Conservation (phyloP, 495 filamentous ascomycete species). For the Aspergillus nidulans region DNA sequence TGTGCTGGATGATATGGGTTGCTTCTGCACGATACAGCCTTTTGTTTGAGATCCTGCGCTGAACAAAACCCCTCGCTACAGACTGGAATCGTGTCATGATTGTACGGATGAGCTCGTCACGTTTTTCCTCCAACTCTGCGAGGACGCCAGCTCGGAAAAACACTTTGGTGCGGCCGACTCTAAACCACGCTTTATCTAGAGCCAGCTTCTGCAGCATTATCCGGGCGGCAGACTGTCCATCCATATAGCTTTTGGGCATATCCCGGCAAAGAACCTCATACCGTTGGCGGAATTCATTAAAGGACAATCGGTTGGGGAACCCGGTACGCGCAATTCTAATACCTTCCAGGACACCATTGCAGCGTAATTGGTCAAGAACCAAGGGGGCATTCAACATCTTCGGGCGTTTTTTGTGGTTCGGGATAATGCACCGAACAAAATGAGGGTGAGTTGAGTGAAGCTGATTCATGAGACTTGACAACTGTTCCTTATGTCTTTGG, state of each 20-base stretch:
- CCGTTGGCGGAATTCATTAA: slow-evolving; percentile 89
- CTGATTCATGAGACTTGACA: slow-evolving; percentile 92
- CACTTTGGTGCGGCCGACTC: slow-evolving; percentile 93
- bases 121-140: slow-evolving; percentile 92
- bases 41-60: slow-evolving; percentile 84
- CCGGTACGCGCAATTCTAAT: slow-evolving; percentile 96
- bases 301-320: slow-evolving; percentile 92
- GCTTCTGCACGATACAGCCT: slow-evolving; percentile 91
- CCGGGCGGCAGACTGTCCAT: slow-evolving; percentile 78
- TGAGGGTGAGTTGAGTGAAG: slow-evolving; percentile 95
- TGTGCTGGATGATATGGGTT: slow-evolving; percentile 88
- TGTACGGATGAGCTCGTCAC: slow-evolving; percentile 84
- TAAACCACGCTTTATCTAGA: slow-evolving; percentile 79
- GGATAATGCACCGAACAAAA: slow-evolving; percentile 96
- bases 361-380: slow-evolving; percentile 91
- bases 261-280: slow-evolving; percentile 93
- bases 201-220: slow-evolving; percentile 88
- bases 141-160: slow-evolving; percentile 97
- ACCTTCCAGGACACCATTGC: slow-evolving; percentile 97
- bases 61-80: slow-evolving; percentile 80
- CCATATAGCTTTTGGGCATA: slow-evolving; percentile 86
- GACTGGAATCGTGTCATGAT: slow-evolving; percentile 96
- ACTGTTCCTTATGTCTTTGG: slow-evolving; percentile 94
- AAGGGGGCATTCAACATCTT: slow-evolving; percentile 85
- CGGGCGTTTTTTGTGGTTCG: slow-evolving; percentile 97